These are phyloP conservation scores for Coemansia sp. DNA, from an alignment of 192 early-diverging fungal genomes.

Conservation along the genomic window DNA sequence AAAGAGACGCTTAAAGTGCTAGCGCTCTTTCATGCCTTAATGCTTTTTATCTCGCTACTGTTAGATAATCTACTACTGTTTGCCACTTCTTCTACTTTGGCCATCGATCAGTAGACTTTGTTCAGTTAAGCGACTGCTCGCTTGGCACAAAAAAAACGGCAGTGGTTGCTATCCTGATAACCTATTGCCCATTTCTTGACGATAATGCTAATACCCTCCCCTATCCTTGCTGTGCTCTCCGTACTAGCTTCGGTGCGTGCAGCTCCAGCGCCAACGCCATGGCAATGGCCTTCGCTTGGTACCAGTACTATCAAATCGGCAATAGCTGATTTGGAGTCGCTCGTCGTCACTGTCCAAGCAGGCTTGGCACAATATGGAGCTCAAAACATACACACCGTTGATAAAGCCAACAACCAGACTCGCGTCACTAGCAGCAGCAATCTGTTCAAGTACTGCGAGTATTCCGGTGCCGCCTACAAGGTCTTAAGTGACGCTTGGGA, in stretches of 20 bases:
- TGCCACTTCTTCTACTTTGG: not conserved
- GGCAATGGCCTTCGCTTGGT: not conserved
- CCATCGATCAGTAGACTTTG: slow-evolving; percentile 6
- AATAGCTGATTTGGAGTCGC: not conserved
- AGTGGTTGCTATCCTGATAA: not conserved
- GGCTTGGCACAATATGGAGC: not conserved
- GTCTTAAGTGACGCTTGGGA: slow-evolving; percentile 34
- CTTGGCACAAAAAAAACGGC: not conserved
- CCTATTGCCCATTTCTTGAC: not conserved
- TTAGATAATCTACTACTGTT: slow-evolving; percentile 1
- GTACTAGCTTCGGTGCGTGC: not conserved
- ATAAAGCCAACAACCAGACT: not conserved
- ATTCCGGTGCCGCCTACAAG: slow-evolving; percentile 47
- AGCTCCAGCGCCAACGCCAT: not conserved
- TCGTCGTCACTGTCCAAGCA: not conserved
- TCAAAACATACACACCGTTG: not conserved
- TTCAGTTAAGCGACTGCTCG: not conserved
- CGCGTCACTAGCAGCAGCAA: not conserved
- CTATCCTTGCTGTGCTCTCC: not conserved
- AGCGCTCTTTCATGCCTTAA: not conserved
- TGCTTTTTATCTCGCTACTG: not conserved
- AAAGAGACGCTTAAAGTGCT: not conserved
- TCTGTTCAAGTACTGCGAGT: slow-evolving; percentile 29
- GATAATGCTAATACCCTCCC: not conserved
- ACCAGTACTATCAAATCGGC: not conserved